Conservation (phyloP, 176 grass and related monocot genomes). For the Otatea glauca region DNA sequence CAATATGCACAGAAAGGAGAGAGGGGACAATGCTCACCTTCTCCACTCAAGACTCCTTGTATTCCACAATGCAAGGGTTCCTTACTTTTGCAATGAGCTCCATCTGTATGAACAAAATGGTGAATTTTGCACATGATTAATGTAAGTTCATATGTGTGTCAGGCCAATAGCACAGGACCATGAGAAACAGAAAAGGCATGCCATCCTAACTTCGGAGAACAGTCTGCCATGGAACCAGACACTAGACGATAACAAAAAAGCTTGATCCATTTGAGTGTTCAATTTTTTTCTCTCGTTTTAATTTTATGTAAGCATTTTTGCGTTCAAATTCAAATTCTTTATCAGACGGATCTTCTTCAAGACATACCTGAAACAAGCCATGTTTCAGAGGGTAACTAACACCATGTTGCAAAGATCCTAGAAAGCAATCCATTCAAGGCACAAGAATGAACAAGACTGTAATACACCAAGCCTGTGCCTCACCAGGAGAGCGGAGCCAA, state of each 20-base stretch:
- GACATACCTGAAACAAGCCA: constrained; percentile 67
- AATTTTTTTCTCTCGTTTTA: background rate
- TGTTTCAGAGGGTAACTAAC: background rate
- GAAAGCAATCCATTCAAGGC: background rate
- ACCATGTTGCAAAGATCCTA: constrained; percentile 10
- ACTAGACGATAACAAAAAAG: background rate
- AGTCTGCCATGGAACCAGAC: background rate
- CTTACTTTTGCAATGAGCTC: constrained; percentile 89
- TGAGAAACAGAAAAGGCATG: background rate
- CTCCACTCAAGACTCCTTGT: constrained; percentile 95
- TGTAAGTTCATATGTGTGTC: background rate
- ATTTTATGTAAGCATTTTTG: background rate
- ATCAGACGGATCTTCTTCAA: constrained; percentile 80
- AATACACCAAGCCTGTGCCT: constrained; percentile 5
- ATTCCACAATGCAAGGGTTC: constrained; percentile 93
- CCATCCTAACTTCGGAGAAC: background rate
- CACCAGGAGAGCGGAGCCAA: constrained; percentile 88
- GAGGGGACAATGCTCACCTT: constrained; percentile 61
- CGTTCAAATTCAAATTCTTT: constrained; percentile 6
- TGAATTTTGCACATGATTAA: constrained; percentile 17
- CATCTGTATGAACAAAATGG: constrained; percentile 61
- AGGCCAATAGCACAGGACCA: background rate
- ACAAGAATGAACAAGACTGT: background rate
- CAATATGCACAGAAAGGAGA: constrained; percentile 35
- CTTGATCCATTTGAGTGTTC: background rate